Percentiles rank a stretch among this genome's conserved stretches.
Conservation (phyloP, 306 rosid species). For the Sicyos baderoa region DNA sequence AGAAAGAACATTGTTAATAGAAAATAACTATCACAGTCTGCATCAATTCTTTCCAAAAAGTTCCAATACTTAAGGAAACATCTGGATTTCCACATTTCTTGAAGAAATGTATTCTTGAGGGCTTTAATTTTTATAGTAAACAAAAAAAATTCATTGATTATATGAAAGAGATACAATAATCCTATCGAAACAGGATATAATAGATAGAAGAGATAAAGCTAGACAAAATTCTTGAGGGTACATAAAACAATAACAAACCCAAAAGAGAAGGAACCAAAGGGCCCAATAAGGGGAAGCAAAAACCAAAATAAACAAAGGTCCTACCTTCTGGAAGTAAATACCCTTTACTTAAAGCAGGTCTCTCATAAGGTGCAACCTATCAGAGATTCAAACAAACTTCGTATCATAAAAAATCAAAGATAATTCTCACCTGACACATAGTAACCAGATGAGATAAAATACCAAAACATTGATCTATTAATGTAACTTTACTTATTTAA, state of each 20-base stretch:
- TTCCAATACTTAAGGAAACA: neutral
- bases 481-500: too few species aligned
- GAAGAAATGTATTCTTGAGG: neutral
- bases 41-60: neutral
- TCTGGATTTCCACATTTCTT: neutral
- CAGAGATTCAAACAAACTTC: constrained; percentile 22
- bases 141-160: too few species aligned
- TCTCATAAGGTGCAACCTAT: constrained; percentile 97
- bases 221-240: too few species aligned
- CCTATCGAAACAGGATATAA: too few species aligned
- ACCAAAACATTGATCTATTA: neutral
- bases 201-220: too few species aligned
- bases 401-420: constrained; percentile 16
- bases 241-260: too few species aligned
- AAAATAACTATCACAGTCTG: neutral
- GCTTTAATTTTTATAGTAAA: neutral
- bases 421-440: neutral
- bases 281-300: too few species aligned
- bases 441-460: neutral
- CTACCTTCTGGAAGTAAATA: constrained; percentile 92
- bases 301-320: neutral
- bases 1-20: too few species aligned
- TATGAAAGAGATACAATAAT: too few species aligned
- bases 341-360: constrained; percentile 98
- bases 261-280: too few species aligned